phyloP scores from a whole-genome alignment of 2,329 filamentous ascomycete species.

The Talaromyces sp. region DNA sequence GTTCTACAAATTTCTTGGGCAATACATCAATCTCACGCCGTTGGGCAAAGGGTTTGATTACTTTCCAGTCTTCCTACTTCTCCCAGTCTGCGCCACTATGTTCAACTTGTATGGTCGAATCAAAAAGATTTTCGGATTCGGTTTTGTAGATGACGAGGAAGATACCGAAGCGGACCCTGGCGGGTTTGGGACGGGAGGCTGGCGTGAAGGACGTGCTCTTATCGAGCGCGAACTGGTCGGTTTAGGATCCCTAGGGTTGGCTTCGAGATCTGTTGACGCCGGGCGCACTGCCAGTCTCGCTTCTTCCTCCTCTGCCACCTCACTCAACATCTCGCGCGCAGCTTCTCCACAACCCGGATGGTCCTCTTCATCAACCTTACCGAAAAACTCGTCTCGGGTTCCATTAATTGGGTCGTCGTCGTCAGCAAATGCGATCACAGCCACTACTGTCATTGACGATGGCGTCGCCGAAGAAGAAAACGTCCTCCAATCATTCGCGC shows the following conservation, averaged over 20 bases:
- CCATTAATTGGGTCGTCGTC: slow-evolving; percentile 14
- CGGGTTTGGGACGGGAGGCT: slow-evolving; percentile 73
- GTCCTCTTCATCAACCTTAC: slow-evolving; percentile 18
- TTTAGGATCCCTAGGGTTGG: slow-evolving; percentile 46
- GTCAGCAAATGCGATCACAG: not conserved
- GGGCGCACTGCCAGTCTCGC: slow-evolving; percentile 24
- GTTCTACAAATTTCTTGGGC: slow-evolving; percentile 84
- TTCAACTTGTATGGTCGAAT: slow-evolving; percentile 87
- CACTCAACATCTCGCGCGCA: slow-evolving; percentile 9
- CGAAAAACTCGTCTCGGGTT: slow-evolving; percentile 9
- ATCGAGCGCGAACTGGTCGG: slow-evolving; percentile 82
- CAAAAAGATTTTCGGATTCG: slow-evolving; percentile 73
- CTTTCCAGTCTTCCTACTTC: slow-evolving; percentile 81
- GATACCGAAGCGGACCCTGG: slow-evolving; percentile 59
- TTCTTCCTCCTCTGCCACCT: slow-evolving; percentile 11
- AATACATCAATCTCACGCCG: slow-evolving; percentile 76
- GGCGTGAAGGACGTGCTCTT: slow-evolving; percentile 86
- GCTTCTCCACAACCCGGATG: slow-evolving; percentile 29
- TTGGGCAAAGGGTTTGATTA: slow-evolving; percentile 81
- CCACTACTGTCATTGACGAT: slow-evolving; percentile 51
- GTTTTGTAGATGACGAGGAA: slow-evolving; percentile 67
- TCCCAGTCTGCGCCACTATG: slow-evolving; percentile 79
- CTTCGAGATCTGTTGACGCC: slow-evolving; percentile 32
- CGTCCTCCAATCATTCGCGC: slow-evolving; percentile 78
- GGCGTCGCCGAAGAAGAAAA: slow-evolving; percentile 65